These are phyloP conservation scores for Biscogniauxia mediterranea DNA, from an alignment of 2,329 filamentous ascomycete species.

Conservation along the genomic window DNA sequence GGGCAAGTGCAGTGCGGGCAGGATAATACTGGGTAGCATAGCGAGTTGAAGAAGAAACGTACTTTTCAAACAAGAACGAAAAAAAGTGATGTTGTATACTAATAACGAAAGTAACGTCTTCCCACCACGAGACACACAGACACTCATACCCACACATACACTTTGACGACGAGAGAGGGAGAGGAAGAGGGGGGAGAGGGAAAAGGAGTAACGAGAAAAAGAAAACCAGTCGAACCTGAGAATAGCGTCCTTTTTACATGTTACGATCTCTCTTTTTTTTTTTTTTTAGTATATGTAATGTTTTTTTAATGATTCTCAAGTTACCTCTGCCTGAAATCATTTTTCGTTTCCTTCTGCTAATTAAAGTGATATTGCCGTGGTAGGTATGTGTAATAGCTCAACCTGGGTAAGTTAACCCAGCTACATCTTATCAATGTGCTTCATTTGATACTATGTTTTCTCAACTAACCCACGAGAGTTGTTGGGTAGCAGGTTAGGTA, in stretches of 20 bases:
- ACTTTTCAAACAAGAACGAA: background rate
- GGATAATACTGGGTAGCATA: slow-evolving; percentile 31
- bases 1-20: slow-evolving; percentile 9
- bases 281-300: slow-evolving; percentile 35
- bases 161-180: background rate
- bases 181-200: background rate
- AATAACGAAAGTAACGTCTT: slow-evolving; percentile 3
- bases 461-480: no score
- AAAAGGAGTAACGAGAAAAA: background rate
- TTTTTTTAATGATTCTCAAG: slow-evolving; percentile 10
- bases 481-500: no score
- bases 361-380: background rate
- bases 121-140: background rate
- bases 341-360: no score
- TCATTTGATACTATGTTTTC: no score
- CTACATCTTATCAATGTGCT: no score
- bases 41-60: slow-evolving; percentile 27
- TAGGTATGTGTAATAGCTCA: no score
- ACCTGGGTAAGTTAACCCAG: no score
- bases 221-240: slow-evolving; percentile 18
- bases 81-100: slow-evolving; percentile 6
- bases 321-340: no score
- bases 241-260: slow-evolving; percentile 18
- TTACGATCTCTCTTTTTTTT: slow-evolving; percentile 25
- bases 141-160: background rate